A percentile compares a stretch with the other conserved stretches of the same genome.
phyloP scores from a whole-genome alignment of 2,329 filamentous ascomycete genomes.

The Geosmithia flava region DNA sequence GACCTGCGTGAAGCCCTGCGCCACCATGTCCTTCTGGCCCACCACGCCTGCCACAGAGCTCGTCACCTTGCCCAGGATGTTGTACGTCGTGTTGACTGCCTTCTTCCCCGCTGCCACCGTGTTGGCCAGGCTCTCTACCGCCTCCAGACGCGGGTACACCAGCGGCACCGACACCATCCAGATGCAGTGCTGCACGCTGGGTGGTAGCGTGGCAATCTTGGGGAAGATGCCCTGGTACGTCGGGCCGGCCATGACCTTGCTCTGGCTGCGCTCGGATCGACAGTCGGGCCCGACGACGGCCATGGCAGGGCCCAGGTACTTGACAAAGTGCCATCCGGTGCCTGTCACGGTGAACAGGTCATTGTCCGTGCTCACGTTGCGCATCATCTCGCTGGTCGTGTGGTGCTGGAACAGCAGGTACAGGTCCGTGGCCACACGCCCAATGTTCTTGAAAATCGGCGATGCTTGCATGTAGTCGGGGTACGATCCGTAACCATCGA shows the following conservation, averaged over 20 bases:
- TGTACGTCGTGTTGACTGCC: slow-evolving; percentile 91
- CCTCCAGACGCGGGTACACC: slow-evolving; percentile 82
- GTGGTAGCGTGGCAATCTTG: slow-evolving; percentile 80
- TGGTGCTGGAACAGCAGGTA: slow-evolving; percentile 98
- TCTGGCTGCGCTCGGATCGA: slow-evolving; percentile 79
- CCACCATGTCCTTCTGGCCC: slow-evolving; percentile 85
- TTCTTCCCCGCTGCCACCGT: slow-evolving; percentile 94
- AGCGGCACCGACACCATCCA: slow-evolving; percentile 92
- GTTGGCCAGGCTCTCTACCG: slow-evolving; percentile 80
- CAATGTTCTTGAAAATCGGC: slow-evolving; percentile 97
- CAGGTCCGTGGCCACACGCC: slow-evolving; percentile 91
- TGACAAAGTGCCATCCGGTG: slow-evolving; percentile 97
- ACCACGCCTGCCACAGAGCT: slow-evolving; percentile 92
- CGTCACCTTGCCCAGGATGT: slow-evolving; percentile 88
- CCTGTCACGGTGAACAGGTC: slow-evolving; percentile 96
- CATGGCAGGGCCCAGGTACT: slow-evolving; percentile 84
- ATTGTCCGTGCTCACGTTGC: slow-evolving; percentile 74
- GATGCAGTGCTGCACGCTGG: slow-evolving; percentile 90
- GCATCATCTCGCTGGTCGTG: slow-evolving; percentile 84
- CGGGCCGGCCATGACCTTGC: slow-evolving; percentile 86
- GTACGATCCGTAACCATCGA: slow-evolving; percentile 94
- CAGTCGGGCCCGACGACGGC: slow-evolving; percentile 86
- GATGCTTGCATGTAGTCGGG: slow-evolving; percentile 98
- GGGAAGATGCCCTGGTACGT: slow-evolving; percentile 97
- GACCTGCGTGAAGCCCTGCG: slow-evolving; percentile 83